These are phyloP conservation scores for Microcyclosporella mali DNA, from an alignment of 2,329 filamentous ascomycete species.

Conservation along the genomic window DNA sequence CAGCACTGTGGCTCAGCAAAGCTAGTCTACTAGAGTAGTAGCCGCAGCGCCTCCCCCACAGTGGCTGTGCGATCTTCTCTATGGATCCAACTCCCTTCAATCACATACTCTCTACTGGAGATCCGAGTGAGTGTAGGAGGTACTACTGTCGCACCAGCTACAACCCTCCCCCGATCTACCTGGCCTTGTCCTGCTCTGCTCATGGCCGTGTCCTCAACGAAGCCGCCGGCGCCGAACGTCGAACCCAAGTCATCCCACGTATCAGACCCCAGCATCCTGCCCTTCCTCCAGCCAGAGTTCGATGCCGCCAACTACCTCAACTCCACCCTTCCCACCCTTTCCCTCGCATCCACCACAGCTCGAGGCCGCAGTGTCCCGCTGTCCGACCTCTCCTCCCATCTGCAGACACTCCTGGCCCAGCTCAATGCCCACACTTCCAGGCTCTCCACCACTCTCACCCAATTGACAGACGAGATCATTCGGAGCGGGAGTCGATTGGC, in stretches of 20 bases:
- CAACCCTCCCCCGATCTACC: no score
- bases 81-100: no score
- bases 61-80: no score
- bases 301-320: constrained; percentile 85
- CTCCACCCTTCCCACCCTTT: constrained; percentile 63
- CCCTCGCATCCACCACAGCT: constrained; percentile 40
- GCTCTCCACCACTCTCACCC: constrained; percentile 72
- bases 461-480: constrained; percentile 90
- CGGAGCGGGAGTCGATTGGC: constrained; percentile 80
- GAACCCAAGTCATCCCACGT: constrained; percentile 52
- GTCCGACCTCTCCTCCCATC: constrained; percentile 70
- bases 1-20: no score
- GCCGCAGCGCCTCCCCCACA: no score
- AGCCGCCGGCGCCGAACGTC: constrained; percentile 5
- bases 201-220: constrained; percentile 10
- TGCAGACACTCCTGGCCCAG: constrained; percentile 78
- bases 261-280: constrained; percentile 63
- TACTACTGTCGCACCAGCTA: no score
- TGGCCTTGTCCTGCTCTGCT: neutral
- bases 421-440: constrained; percentile 83
- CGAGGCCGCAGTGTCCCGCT: constrained; percentile 49
- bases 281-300: constrained; percentile 71
- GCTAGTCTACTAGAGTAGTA: no score
- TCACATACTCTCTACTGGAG: no score
- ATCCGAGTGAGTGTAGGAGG: no score